phyloP scores from a whole-genome alignment of 805 yeast genomes.

The Starmerella khaoyaiensis region DNA sequence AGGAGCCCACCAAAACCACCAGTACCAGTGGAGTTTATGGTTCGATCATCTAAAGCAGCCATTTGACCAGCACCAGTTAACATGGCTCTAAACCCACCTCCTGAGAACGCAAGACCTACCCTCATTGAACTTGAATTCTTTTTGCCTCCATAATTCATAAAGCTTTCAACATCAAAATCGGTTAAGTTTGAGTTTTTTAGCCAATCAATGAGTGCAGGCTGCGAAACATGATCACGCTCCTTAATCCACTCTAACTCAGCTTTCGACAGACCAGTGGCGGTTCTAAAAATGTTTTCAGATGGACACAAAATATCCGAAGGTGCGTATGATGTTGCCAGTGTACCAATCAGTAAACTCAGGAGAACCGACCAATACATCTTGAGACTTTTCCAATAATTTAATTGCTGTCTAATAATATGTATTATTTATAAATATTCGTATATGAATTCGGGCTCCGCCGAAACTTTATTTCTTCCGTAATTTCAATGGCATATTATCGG shows the following conservation, averaged over 20 bases:
- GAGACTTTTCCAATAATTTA: background rate
- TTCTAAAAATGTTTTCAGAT: background rate
- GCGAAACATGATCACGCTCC: constrained; percentile 26
- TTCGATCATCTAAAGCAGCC: constrained; percentile 65
- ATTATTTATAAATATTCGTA: too few species aligned
- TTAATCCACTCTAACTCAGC: constrained; percentile 25
- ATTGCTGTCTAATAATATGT: background rate
- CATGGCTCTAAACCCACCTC: constrained; percentile 91
- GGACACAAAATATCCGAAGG: constrained; percentile 9
- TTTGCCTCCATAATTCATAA: constrained; percentile 8
- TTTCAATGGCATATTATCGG: too few species aligned
- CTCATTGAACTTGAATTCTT: constrained; percentile 27
- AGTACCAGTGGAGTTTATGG: constrained; percentile 38
- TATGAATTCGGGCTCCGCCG: too few species aligned
- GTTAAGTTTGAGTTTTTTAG: constrained; percentile 35
- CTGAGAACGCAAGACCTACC: constrained; percentile 52
- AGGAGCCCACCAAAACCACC: constrained; percentile 60
- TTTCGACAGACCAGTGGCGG: constrained; percentile 5
- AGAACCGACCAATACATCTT: background rate
- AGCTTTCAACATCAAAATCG: constrained; percentile 36
- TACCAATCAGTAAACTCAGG: background rate
- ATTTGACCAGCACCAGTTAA: constrained; percentile 72
- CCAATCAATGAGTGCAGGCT: constrained; percentile 31
- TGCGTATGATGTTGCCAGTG: constrained; percentile 5
- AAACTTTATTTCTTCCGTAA: too few species aligned